Percentiles rank a stretch among this genome's conserved stretches.
phyloP scores from a whole-genome alignment of 768 basidiomycete genomes.

The Pholiota microspora region DNA sequence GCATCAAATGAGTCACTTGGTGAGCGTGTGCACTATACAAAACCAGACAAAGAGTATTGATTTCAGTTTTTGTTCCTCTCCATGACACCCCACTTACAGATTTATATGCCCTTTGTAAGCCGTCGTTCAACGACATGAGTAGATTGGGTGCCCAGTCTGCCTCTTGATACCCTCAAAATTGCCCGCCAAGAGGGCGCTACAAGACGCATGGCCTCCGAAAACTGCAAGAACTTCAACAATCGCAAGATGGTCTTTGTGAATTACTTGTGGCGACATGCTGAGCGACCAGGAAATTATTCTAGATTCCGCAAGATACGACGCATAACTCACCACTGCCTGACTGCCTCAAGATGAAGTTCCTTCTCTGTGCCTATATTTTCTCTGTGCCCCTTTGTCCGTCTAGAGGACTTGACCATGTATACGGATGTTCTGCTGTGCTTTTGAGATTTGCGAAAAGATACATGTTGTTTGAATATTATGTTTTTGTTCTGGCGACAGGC shows the following conservation, averaged over 20 bases:
- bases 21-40: background rate
- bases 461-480: background rate
- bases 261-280: background rate
- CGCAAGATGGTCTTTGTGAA: too few relatives aligned
- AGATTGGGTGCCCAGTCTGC: background rate
- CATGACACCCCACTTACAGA: background rate
- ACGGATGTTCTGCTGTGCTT: background rate
- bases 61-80: background rate
- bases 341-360: background rate
- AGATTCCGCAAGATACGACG: background rate
- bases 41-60: background rate
- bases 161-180: background rate
- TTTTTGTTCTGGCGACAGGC: background rate
- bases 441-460: background rate
- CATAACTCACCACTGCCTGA: background rate
- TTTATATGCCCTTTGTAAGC: background rate
- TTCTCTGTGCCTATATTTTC: background rate
- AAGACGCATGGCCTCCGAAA: background rate
- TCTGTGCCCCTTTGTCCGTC: background rate
- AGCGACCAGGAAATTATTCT: background rate
- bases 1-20: background rate
- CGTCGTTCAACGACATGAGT: background rate
- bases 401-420: background rate
- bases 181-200: background rate
- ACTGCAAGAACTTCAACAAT: background rate